phyloP scores from a whole-genome alignment of 1,284 basidiomycete species.

The Ceratobasidium sp. region DNA sequence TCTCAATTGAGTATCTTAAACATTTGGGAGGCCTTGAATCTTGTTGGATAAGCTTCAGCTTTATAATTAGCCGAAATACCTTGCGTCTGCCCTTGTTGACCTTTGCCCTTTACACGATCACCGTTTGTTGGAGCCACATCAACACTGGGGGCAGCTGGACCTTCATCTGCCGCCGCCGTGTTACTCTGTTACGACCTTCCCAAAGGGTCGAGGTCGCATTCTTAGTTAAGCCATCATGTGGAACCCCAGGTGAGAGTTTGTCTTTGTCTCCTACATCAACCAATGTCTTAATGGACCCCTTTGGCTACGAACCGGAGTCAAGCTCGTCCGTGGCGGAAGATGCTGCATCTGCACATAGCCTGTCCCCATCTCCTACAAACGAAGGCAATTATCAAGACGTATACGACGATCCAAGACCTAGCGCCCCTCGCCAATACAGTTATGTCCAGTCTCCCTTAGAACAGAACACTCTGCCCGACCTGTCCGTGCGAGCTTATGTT shows the following conservation, averaged over 20 bases:
- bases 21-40: background rate
- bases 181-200: constrained; percentile 42
- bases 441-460: constrained; percentile 34
- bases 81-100: background rate
- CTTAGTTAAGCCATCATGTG: constrained; percentile 41
- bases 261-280: constrained; percentile 23
- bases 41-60: background rate
- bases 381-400: constrained; percentile 40
- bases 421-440: constrained; percentile 16
- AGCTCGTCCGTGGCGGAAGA: constrained; percentile 34
- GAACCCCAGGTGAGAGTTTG: constrained; percentile 35
- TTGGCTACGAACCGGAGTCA: constrained; percentile 29
- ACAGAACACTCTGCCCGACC: constrained; percentile 26
- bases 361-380: constrained; percentile 30
- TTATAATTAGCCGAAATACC: background rate
- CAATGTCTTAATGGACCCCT: constrained; percentile 32
- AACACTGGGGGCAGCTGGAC: background rate
- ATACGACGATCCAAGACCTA: constrained; percentile 45
- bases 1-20: background rate
- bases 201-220: constrained; percentile 31
- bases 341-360: constrained; percentile 20
- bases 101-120: background rate
- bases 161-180: background rate
- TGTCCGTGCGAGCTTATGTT: constrained; percentile 41
- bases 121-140: background rate